Percentiles rank a stretch among this genome's conserved stretches.
phyloP scores from a whole-genome alignment of 2,329 filamentous ascomycete species.

The Alternaria panax region DNA sequence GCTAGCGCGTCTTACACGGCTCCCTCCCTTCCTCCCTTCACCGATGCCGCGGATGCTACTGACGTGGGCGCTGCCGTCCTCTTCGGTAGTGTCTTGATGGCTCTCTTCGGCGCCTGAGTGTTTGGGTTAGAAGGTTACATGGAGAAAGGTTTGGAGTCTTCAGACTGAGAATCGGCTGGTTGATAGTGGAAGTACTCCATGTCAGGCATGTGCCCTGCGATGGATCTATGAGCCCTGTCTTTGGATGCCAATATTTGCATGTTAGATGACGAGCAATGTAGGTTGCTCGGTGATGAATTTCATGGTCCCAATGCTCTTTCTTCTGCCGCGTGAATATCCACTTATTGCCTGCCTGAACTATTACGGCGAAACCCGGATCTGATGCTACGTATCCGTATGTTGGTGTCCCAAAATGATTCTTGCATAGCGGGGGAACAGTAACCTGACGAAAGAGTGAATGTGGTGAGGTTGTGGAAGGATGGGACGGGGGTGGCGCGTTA shows the following conservation, averaged over 20 bases:
- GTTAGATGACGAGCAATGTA: background rate
- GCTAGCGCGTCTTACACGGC: conserved; percentile 4
- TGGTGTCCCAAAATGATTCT: background rate
- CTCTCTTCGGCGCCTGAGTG: conserved; percentile 11
- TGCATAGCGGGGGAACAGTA: background rate
- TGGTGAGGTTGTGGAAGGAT: background rate
- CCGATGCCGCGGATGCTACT: conserved; percentile 9
- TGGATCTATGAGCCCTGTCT: background rate
- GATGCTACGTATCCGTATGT: background rate
- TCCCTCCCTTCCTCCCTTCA: background rate
- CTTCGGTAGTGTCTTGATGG: conserved; percentile 5
- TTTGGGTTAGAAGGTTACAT: background rate
- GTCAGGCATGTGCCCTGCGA: background rate
- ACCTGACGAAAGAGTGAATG: background rate
- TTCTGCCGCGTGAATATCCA: background rate
- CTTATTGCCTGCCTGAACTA: background rate
- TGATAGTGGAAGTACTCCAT: background rate
- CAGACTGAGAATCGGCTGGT: background rate
- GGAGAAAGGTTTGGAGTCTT: background rate
- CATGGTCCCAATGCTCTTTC: conserved; percentile 4
- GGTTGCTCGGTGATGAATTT: background rate
- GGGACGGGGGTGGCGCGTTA: background rate
- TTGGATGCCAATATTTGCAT: background rate
- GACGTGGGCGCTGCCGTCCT: conserved; percentile 8
- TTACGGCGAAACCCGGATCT: background rate